Evolutionary conservation across 2,329 filamentous ascomycete genomes (phyloP), one percentile per base, ranked within the genome.

Genomic region (Coniochaeta pulveracea): DNA sequence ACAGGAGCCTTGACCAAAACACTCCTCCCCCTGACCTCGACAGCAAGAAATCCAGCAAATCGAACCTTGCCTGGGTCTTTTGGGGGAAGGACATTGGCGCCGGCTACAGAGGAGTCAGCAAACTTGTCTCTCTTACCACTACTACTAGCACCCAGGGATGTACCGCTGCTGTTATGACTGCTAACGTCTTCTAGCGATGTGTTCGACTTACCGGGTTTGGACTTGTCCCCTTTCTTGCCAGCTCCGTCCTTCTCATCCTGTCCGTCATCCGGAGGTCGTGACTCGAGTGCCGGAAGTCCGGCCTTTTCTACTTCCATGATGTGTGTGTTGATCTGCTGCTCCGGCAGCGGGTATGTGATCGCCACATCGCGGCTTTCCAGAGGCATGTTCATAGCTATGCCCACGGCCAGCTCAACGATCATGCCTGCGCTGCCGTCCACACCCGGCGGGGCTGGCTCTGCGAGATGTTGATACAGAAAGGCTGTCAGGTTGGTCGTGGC

Each of bases 381-480:
- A 0, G 91, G 89, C 28, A 96, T 61, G 52, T 95, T 93, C 37
- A 80, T 73, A 1, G 84, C 76, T 42, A 98, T 86, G 39, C 79
- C 80, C 19, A 96, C 72, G 0, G 88, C 85, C 33, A 96, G 69
- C 57, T 95, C 88, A 35, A 95, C 72, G 52, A 98, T 96, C 77
- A 91, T 93, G 35, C 80, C 78, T 3, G 88, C 82, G 41, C 85
- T 86, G 33, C 85, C 86, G 43, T 89, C 80, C n/a, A 96, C 70
- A 7, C 86, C 88, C 2, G 77, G 60, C 0, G 85, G 84, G 1
- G 84, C 72, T 2, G 86, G 85, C 9, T 84, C 80, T 36, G 75
- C 69, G 31, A 96, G 66, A 48, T 84, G 77, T 48, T 80, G 75
- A 39, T 79, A 76, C 21, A 98, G 60, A 19, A 71, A 76, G 4